Evolutionary conservation across 1,284 basidiomycete genomes (phyloP).

Genomic region (Paramarasmius palmivorus): DNA sequence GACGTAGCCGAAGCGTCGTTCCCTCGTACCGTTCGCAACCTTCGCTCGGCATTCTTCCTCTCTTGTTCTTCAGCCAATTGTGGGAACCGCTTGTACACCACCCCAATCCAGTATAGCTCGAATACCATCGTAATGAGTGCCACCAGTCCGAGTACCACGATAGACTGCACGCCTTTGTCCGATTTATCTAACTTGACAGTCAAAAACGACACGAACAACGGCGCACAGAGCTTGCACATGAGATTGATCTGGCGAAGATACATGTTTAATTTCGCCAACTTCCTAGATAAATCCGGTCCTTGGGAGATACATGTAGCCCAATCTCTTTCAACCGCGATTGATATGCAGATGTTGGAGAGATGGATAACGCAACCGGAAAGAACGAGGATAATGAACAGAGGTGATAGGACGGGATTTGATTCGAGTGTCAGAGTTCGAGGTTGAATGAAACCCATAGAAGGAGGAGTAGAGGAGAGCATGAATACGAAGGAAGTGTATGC

Average conservation of each 20-base stretch:
- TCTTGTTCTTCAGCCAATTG: constrained; percentile 25
- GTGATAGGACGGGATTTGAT: neutral
- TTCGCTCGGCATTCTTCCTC: constrained; percentile 5
- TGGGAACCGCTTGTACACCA: constrained; percentile 36
- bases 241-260: constrained; percentile 53
- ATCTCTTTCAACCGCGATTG: constrained; percentile 57
- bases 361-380: constrained; percentile 40
- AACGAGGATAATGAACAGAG: constrained; percentile 37
- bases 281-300: constrained; percentile 30
- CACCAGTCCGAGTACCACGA: constrained; percentile 32
- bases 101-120: constrained; percentile 34
- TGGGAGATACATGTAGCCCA: constrained; percentile 46
- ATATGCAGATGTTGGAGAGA: constrained; percentile 45
- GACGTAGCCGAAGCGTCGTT: neutral
- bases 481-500: constrained; percentile 39
- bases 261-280: constrained; percentile 36
- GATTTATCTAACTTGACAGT: constrained; percentile 35
- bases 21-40: neutral
- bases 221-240: constrained; percentile 53
- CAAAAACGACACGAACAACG: constrained; percentile 55
- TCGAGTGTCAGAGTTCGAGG: constrained; percentile 21
- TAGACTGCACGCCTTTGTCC: constrained; percentile 23
- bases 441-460: constrained; percentile 6
- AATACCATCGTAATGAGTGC: constrained; percentile 31
- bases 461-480: constrained; percentile 23